Evolutionary conservation across 1,284 basidiomycete species (phyloP), one percentile per base, ranked within the genome.

Genomic region (Puccinia coronata): DNA sequence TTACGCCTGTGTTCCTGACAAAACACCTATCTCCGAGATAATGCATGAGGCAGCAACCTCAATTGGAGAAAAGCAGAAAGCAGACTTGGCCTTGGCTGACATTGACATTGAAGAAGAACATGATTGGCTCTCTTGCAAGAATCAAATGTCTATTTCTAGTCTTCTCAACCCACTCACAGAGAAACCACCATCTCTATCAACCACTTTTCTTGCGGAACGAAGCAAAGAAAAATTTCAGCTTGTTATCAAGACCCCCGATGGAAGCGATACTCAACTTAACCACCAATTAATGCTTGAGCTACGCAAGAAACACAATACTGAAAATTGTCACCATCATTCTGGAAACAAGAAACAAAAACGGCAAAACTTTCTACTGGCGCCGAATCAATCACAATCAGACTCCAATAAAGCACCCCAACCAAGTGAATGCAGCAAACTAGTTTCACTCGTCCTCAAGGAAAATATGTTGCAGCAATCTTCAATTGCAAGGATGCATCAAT

Each of bases 11-110:
- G 31, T 57, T 41, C 47, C 55, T 41, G 53, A 25, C 12, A 53
- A 74, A 18, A 57, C 55, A 57, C 51, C 51, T 0, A 41, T 57
- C 34, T 18, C 23, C 20, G 51, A 74, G 2, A 14, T 59, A 23
- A 57, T 74, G 65, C 65, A 69, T 23, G 31, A 74, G 6, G 39
- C 72, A 41, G 53, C 51, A 55, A 47, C 25, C 1, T 23, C 39
- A 12, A 55, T 73, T 36, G 23, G 25, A 16, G 49, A 73, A 73
- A 57, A 73, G n/a, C n/a, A n/a, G n/a, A n/a, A n/a, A n/a, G n/a
- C n/a, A n/a, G n/a, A n/a, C n/a, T n/a, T n/a, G 47, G 18, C 34
- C 47, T 59, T 31, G 36, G 16, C 9, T 28, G 16, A 36, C n/a
- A 74, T 59, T 31, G 41, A 59, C 23, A n/a, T 61, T 47, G 34